Conservation (phyloP, 2,329 filamentous ascomycete species). For the Verruconis gallopava region DNA sequence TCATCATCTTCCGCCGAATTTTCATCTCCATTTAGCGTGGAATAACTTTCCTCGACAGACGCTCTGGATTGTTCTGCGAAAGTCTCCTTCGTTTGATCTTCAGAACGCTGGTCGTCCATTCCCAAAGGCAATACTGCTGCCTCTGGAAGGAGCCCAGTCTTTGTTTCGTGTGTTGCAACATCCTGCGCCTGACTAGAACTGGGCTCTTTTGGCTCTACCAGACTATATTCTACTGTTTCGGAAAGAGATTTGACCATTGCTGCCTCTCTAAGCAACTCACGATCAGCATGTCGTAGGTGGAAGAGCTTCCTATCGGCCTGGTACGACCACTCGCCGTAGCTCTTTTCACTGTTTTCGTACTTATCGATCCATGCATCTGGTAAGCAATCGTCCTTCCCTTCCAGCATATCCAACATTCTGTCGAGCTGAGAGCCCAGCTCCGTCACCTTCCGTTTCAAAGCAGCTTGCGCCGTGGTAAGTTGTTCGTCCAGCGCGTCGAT, state of each 20-base stretch:
- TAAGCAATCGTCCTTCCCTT: slow-evolving; percentile 70
- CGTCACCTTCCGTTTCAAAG: slow-evolving; percentile 54
- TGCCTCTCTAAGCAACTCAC: no score
- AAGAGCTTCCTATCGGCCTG: slow-evolving; percentile 59
- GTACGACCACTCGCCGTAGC: slow-evolving; percentile 70
- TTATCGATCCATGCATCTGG: slow-evolving; percentile 79
- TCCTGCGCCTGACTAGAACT: no score
- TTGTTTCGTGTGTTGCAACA: no score
- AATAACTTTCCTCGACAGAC: no score
- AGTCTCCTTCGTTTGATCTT: no score
- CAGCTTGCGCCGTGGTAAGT: slow-evolving; percentile 36
- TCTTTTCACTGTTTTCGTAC: slow-evolving; percentile 65
- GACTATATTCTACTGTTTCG: no score
- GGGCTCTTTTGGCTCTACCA: no score
- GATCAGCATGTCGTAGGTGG: slow-evolving; percentile 1
- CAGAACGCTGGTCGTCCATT: no score
- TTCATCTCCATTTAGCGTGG: not conserved
- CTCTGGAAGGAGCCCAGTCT: no score
- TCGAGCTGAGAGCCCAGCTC: slow-evolving; percentile 59
- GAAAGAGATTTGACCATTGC: no score
- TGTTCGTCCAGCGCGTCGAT: slow-evolving; percentile 22
- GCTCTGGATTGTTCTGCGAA: no score
- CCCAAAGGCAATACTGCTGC: no score
- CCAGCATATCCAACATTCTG: slow-evolving; percentile 72
- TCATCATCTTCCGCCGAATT: not conserved